Base-by-base conservation (phyloP, 1,284 basidiomycete genomes). In the Rhizopogon hawkerae region DNA sequence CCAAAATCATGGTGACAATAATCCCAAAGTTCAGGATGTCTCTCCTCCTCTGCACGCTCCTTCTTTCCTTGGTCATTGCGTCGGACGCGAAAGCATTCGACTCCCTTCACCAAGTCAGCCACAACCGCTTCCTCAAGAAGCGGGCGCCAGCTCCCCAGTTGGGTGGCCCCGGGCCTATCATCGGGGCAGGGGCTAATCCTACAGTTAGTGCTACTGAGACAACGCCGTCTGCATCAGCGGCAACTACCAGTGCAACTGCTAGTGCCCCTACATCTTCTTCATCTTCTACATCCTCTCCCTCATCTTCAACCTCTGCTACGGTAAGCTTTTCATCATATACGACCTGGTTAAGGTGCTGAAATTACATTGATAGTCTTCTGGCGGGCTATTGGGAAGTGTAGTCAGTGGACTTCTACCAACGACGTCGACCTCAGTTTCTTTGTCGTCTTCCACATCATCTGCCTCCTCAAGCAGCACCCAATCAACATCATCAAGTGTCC, bases 41-140 rank as follows among this genome's bases (percentile, higher is more conserved):
- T 60, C 72, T 88, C 76, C 58, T 86, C 77, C 71, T 78, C 57
- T 76, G 64, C 63, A 66, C 70, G 49, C 63, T 87, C 62, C 64
- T 76, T 64, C 65, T 83, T 60, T 66, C 72, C 50, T 59, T 81
- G 58, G 61, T 66, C 54, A 59, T 63, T 44, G 54, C 58, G 49
- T 69, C 71, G 45, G 70, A 78, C 52, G 78, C 80, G 60, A 69
- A 73, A 54, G 61, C 68, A 49, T 63, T 71, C 55, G 66, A 61
- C 39, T 54, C 53, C 49, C 66, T 67, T 37, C 77, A 75, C 63
- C 83, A 85, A 69, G 71, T 60, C 45, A 69, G 69, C 59, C 66
- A 83, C 57, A 77, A 78, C 58, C 83, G 86, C 56, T 68, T 89
- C 63, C 63, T 87, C 56, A 84, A 73, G 68, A 86, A 83, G 63